Base-by-base conservation (phyloP, 495 filamentous ascomycete genomes). In the Symbiotaphrina buchneri region DNA sequence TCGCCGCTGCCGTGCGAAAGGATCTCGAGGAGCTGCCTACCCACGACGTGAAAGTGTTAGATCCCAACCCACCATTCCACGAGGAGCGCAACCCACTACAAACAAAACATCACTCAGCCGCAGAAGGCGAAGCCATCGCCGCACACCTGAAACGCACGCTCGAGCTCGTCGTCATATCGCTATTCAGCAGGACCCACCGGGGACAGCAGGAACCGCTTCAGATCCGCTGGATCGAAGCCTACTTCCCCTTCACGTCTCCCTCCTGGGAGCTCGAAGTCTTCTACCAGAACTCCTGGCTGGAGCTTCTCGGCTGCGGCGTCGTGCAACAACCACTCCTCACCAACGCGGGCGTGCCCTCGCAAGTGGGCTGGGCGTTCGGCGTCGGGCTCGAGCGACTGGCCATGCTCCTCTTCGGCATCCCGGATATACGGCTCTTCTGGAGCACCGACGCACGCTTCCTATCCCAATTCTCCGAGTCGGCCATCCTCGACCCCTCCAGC, bases 371-470 rank as follows among this genome's bases (percentile, higher is more conserved):
- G 90, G 90, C 87, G 5, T 97, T 94, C 44, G 90, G 87, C 16
- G 56, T 94, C 10, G 87, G 87, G 6, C 60, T 95, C 15, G 87
- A 97, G 45, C 65, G 87, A 32, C 76, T 97, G 32, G 83, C 87
- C 27, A 97, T 97, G 90, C 60, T 97, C 18, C 63, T 97, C 4
- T 97, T 92, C 52, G 71, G 74, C 27, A 90, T 97, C 29, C 80
- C 85, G 0, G 87, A 97, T 41, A 97, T 97, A 39, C 70, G 87
- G n/a, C 69, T 95, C 6, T 95, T 97, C 55, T 97, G 87, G 90
- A 87, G 77, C 6, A 52, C 57, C 29, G 87, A 97, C 42, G 38
- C 56, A 39, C 66, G 87, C 6, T 97, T 95, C 50, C 50, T 90
- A 18, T 49, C 47, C 4, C 87, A 97, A 47, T 97, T 97, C 53